Evolutionary conservation across 768 basidiomycete species (phyloP).

Genomic region (Mycena olivaceomarginata): DNA sequence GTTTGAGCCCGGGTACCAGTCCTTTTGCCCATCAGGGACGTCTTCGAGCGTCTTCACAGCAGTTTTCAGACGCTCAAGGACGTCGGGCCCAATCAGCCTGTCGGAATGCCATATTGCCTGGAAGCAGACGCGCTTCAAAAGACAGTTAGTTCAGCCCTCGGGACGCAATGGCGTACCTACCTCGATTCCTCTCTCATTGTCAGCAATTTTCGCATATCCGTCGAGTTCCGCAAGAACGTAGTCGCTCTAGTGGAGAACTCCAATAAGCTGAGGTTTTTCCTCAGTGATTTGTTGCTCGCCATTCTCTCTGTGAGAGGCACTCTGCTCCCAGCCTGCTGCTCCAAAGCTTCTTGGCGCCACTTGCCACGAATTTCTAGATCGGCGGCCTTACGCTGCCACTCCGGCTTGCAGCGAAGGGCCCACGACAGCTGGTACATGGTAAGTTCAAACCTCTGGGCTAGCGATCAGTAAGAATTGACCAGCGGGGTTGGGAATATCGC

Average conservation of each 20-base stretch:
- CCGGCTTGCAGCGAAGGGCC: constrained; percentile 33
- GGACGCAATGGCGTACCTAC: background rate
- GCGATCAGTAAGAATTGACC: background rate
- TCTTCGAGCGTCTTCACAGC: constrained; percentile 57
- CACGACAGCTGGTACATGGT: constrained; percentile 33
- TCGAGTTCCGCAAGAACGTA: constrained; percentile 45
- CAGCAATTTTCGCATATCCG: constrained; percentile 41
- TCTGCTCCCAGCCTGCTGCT: constrained; percentile 10
- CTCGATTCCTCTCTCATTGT: constrained; percentile 44
- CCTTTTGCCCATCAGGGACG: constrained; percentile 58
- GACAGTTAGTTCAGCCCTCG: background rate
- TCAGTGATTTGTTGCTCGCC: no score
- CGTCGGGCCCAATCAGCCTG: constrained; percentile 17
- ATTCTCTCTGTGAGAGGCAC: background rate
- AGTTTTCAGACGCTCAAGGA: constrained; percentile 49
- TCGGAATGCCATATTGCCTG: constrained; percentile 42
- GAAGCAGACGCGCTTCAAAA: constrained; percentile 37
- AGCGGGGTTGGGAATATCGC: no score
- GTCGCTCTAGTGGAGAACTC: background rate
- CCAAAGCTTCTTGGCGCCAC: constrained; percentile 34
- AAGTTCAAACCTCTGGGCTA: constrained; percentile 29
- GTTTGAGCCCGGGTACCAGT: constrained; percentile 54
- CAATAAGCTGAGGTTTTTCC: no score
- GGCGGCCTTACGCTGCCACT: constrained; percentile 24
- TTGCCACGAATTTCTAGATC: constrained; percentile 33